phyloP scores from a whole-genome alignment of 306 rosid species.

The Trifolium dubium region DNA sequence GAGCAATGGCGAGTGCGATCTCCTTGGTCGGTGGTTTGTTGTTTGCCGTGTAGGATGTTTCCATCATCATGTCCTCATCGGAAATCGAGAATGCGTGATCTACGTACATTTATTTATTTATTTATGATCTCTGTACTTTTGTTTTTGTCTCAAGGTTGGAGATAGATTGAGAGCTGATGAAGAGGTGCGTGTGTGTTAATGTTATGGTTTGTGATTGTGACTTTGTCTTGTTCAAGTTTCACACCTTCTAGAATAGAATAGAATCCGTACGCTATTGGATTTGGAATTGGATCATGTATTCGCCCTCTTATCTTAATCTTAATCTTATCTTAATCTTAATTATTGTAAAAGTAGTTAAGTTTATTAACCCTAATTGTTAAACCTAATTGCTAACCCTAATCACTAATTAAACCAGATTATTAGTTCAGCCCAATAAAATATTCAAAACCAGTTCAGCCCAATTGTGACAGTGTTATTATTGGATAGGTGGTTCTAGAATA shows the following conservation, averaged over 20 bases:
- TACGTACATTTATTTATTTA: slow-evolving; percentile 84
- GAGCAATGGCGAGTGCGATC: slow-evolving; percentile 89
- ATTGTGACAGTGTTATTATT: no score
- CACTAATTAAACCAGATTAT: no score
- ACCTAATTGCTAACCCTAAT: no score
- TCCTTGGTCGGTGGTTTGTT: slow-evolving; percentile 87
- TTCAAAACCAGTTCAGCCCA: no score
- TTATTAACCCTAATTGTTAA: no score
- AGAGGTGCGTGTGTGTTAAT: neutral
- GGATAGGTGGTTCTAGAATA: no score
- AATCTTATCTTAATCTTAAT: no score
- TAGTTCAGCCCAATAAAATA: no score
- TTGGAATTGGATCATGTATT: neutral
- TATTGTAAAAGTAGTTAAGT: no score
- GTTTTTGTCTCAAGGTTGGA: neutral
- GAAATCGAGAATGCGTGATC: slow-evolving; percentile 96
- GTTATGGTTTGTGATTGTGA: neutral
- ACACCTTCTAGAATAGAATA: neutral
- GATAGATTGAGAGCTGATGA: slow-evolving; percentile 33
- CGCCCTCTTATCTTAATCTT: no score
- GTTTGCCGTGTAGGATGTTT: slow-evolving; percentile 65
- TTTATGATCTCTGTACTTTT: neutral
- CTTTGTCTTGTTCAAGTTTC: neutral
- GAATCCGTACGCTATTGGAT: neutral
- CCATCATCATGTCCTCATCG: slow-evolving; percentile 95